A percentile compares a stretch with the other conserved stretches of the same genome.
phyloP scores from a whole-genome alignment of 2,329 filamentous ascomycete genomes.

The Neopestalotiopsis clavispora region DNA sequence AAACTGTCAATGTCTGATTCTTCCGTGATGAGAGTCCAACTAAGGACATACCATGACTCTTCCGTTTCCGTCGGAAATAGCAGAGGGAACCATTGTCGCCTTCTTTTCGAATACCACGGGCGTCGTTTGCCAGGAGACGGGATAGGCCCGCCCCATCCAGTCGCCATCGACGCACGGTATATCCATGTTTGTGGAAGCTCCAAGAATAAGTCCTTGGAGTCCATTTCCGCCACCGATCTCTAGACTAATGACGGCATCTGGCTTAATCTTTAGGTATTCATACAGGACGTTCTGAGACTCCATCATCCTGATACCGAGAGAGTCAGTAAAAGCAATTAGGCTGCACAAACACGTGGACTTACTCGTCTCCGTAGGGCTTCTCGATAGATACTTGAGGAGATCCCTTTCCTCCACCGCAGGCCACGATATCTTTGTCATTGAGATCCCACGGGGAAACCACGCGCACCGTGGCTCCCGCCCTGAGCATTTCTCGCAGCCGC shows the following conservation, averaged over 20 bases:
- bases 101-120: constrained; percentile 36
- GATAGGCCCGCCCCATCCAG: constrained; percentile 58
- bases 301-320: constrained; percentile 32
- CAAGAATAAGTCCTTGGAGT: constrained; percentile 57
- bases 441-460: constrained; percentile 55
- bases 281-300: constrained; percentile 54
- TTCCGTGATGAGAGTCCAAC: not conserved
- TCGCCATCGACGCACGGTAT: constrained; percentile 55
- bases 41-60: constrained; percentile 43
- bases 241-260: constrained; percentile 60
- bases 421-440: constrained; percentile 51
- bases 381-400: constrained; percentile 63
- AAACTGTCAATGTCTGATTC: not conserved
- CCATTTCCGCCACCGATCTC: constrained; percentile 71
- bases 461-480: constrained; percentile 50
- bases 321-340: not conserved
- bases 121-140: constrained; percentile 54
- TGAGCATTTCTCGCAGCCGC: constrained; percentile 52
- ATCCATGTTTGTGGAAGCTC: constrained; percentile 54
- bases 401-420: constrained; percentile 59
- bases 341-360: not conserved
- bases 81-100: constrained; percentile 17
- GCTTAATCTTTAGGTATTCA: constrained; percentile 48
- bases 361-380: constrained; percentile 58
- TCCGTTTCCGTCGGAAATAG: constrained; percentile 37